Evolutionary conservation across 2,329 filamentous ascomycete species (phyloP).

Genomic region (Cadophora malorum): DNA sequence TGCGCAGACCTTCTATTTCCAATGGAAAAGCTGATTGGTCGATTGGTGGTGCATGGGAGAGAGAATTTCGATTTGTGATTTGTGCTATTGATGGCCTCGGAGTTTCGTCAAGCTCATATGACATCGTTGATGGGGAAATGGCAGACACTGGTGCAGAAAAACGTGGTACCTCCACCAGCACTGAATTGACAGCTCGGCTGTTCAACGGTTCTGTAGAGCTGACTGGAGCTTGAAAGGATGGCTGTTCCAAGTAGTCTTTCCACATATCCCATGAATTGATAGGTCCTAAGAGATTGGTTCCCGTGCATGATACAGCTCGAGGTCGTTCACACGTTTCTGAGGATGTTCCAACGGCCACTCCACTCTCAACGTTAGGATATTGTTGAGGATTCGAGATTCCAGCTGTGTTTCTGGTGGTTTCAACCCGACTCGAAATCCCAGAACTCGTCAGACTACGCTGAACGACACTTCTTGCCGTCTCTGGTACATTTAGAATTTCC

Average conservation of each 20-base stretch:
- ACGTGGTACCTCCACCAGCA: neutral
- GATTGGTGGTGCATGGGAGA: neutral
- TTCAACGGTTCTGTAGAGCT: neutral
- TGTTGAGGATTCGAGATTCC: neutral
- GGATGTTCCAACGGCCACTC: neutral
- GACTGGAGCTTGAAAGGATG: neutral
- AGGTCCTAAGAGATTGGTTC: slow-evolving; percentile 8
- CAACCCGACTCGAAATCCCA: neutral
- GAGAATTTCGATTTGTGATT: neutral
- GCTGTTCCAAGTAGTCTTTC: slow-evolving; percentile 4
- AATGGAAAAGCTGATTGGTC: neutral
- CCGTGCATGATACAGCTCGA: slow-evolving; percentile 6
- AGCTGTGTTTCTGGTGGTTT: neutral
- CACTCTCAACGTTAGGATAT: neutral
- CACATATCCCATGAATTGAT: slow-evolving; percentile 11
- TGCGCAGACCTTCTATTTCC: slow-evolving; percentile 1
- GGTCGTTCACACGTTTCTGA: neutral
- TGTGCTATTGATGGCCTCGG: neutral
- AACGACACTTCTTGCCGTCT: neutral
- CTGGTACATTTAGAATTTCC: neutral
- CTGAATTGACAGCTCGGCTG: neutral
- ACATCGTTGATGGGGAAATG: neutral
- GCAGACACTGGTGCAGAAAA: too few relatives aligned
- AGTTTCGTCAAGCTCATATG: neutral
- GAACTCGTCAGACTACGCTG: neutral